phyloP scores from a whole-genome alignment of 1,284 basidiomycete genomes.

The Quambalaria eucalypti region DNA sequence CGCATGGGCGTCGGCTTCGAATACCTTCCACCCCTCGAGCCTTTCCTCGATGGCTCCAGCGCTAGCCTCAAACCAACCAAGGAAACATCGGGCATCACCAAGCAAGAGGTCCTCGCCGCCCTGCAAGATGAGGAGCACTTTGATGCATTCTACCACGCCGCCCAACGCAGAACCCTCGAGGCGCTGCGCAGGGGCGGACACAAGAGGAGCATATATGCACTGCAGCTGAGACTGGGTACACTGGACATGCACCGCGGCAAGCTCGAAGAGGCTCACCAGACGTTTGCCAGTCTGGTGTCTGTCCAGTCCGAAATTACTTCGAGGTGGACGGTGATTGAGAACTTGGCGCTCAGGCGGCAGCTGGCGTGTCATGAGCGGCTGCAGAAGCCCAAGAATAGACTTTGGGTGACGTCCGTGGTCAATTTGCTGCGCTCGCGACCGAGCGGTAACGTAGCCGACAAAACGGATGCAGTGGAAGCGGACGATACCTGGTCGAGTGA shows the following conservation, averaged over 20 bases:
- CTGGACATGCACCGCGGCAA: slow-evolving; percentile 4
- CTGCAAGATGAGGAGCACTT: slow-evolving; percentile 51
- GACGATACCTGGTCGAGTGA: slow-evolving; percentile 1
- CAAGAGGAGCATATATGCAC: slow-evolving; percentile 69
- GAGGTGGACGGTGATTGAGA: slow-evolving; percentile 66
- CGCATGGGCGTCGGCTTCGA: slow-evolving; percentile 64
- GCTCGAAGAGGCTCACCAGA: slow-evolving; percentile 11
- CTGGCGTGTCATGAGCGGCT: slow-evolving; percentile 58
- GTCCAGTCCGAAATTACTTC: slow-evolving; percentile 49
- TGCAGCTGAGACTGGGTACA: slow-evolving; percentile 59
- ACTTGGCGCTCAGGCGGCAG: slow-evolving; percentile 62
- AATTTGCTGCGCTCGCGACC: slow-evolving; percentile 46
- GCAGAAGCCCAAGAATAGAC: slow-evolving; percentile 56
- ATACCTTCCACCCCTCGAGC: slow-evolving; percentile 62
- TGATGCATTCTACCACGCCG: slow-evolving; percentile 23
- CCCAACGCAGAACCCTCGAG: neutral
- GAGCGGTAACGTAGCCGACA: no score
- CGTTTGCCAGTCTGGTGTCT: slow-evolving; percentile 11
- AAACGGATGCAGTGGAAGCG: neutral
- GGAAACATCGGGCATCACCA: slow-evolving; percentile 51
- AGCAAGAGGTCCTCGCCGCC: slow-evolving; percentile 59
- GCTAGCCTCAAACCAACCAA: neutral
- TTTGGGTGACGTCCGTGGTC: slow-evolving; percentile 65
- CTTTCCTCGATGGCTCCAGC: slow-evolving; percentile 49
- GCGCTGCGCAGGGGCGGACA: slow-evolving; percentile 51